Conservation (phyloP, 2,329 filamentous ascomycete genomes). For the Monilinia polystroma region DNA sequence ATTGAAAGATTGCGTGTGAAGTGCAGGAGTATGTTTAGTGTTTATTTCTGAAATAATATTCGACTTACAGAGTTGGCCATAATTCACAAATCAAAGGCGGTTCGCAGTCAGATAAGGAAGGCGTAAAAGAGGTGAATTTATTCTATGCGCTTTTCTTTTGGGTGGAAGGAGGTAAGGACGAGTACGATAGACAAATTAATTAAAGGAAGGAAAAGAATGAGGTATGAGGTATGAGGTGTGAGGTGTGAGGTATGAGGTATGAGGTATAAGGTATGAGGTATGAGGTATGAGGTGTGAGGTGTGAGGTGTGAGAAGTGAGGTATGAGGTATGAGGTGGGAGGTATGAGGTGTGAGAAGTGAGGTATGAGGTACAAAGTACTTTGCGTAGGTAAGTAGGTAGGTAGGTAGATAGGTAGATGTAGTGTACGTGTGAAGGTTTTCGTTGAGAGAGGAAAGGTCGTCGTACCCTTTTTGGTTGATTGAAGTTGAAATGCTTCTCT, state of each 20-base stretch:
- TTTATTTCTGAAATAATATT: not conserved
- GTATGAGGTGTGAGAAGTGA: not conserved
- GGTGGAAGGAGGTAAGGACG: not conserved
- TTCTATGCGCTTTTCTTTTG: constrained; percentile 12
- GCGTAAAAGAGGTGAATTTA: constrained; percentile 12
- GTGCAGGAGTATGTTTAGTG: not conserved
- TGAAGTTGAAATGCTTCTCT: constrained; percentile 13
- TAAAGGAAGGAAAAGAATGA: not conserved
- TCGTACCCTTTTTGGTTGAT: not conserved
- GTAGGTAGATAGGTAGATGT: not conserved
- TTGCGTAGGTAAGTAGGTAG: not conserved
- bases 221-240: too few relatives aligned
- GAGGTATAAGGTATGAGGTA: not conserved
- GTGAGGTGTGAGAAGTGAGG: too few relatives aligned
- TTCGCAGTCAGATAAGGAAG: constrained; percentile 21
- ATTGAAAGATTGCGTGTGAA: not conserved
- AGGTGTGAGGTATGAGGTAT: too few relatives aligned
- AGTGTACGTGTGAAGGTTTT: not conserved
- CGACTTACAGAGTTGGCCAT: constrained; percentile 24
- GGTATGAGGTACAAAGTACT: too few relatives aligned
- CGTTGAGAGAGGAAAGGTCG: not conserved
- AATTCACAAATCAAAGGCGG: constrained; percentile 17
- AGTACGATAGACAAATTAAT: not conserved
- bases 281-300: too few relatives aligned
- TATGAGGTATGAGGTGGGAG: not conserved